phyloP scores from a whole-genome alignment of 768 basidiomycete genomes.

The Boletus barrowsii region DNA sequence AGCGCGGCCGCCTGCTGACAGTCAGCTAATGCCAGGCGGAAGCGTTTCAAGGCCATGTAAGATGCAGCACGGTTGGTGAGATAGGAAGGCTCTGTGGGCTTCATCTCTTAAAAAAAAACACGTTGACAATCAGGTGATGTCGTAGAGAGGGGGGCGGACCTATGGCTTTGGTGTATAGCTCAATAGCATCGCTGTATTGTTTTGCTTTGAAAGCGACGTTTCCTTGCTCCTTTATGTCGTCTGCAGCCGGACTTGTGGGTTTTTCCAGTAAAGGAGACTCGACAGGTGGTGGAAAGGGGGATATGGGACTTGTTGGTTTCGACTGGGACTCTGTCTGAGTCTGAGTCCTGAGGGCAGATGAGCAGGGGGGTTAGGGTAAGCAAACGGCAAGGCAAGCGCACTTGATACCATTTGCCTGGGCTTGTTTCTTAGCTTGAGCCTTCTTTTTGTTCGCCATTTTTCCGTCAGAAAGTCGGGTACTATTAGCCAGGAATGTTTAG shows the following conservation, averaged over 20 bases:
- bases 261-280: constrained; percentile 14
- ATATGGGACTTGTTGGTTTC: constrained; percentile 18
- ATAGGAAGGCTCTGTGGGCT: constrained; percentile 67
- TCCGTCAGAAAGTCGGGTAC: neutral
- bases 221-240: constrained; percentile 71
- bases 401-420: constrained; percentile 26
- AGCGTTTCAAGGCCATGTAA: constrained; percentile 77
- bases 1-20: constrained; percentile 72
- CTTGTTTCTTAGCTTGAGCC: constrained; percentile 25
- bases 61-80: constrained; percentile 86
- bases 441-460: constrained; percentile 35
- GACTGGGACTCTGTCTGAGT: constrained; percentile 1
- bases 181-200: constrained; percentile 65
- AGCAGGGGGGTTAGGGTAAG: neutral
- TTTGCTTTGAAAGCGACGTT: constrained; percentile 71
- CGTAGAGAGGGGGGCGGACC: constrained; percentile 37
- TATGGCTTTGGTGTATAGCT: constrained; percentile 73
- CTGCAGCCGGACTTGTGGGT: constrained; percentile 37
- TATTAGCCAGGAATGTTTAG: neutral
- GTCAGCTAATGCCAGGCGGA: constrained; percentile 69
- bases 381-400: constrained; percentile 7
- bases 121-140: constrained; percentile 15
- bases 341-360: constrained; percentile 17
- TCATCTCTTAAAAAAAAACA: constrained; percentile 43
- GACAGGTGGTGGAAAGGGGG: constrained; percentile 10